Evolutionary conservation across 495 filamentous ascomycete genomes (phyloP), one percentile per base, ranked within the genome.

Genomic region (Penicillium antarcticum): DNA sequence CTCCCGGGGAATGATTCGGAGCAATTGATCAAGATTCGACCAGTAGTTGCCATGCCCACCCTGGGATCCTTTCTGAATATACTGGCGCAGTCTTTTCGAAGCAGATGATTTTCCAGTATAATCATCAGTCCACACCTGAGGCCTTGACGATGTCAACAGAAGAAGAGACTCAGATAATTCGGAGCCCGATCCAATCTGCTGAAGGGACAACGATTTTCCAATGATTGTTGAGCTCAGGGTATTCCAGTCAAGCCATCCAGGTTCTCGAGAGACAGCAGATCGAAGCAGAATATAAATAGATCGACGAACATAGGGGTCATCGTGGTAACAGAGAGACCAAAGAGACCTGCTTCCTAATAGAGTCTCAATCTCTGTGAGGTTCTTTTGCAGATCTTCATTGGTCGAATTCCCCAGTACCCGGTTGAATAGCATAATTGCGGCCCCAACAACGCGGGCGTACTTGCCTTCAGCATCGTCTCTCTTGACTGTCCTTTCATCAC

Each of bases 61-160:
- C 56, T 95, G 87, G 1, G 92, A 95, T 39, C 95, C 94, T 58
- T 84, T 84, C 48, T 86, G 82, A n/a, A 97, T 72, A 57, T 95
- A 95, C 16, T 81, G 74, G 29, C 75, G 78, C 3, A 98, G 59
- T 23, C 83, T 76, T 26, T 79, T 78, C 1, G 83, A 69, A 0
- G 85, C 77, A 21, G 85, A 73, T 35, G 82, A 87, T 61, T 91
- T 92, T 48, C 76, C 75, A 13, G 66, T 74, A 60, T 87, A 87
- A 32, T 83, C 73, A 0, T 79, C 72, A 3, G 81, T 87, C 94
- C 92, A 98, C 16, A 90, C 71, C 13, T 84, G 75, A 2, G 92
- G 87, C 26, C 81, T 76, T 17, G 58, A 61, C 8, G 66, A 56
- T 0, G 92, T 91, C 23, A 95, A 61, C 12, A 72, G 65, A 13